These are phyloP conservation scores for Backusella tuberculispora DNA, from an alignment of 192 early-diverging fungal genomes.

Conservation along the genomic window DNA sequence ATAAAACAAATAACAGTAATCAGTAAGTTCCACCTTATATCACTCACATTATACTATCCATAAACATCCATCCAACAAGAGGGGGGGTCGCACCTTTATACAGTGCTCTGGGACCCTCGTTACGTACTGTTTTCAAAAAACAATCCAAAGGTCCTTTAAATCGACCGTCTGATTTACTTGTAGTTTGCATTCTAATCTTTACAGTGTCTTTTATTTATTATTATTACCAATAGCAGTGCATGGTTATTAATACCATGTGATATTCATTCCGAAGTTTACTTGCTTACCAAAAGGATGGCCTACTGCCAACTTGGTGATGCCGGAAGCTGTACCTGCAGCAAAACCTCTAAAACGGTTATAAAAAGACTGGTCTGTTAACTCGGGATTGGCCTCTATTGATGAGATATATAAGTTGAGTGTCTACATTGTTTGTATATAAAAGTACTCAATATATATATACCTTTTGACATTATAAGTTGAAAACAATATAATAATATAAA, in stretches of 20 bases:
- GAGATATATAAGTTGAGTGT: not conserved
- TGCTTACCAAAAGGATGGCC: conserved; percentile 78
- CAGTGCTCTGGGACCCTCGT: conserved; percentile 76
- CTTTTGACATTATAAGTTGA: not conserved
- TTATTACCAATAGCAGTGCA: not conserved
- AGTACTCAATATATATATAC: not conserved
- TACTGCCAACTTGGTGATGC: conserved; percentile 77
- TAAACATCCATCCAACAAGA: conserved; percentile 87
- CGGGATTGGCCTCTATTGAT: conserved; percentile 23
- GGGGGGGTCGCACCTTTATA: conserved; percentile 96
- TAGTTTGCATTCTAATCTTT: conserved; percentile 81
- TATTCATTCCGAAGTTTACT: not conserved
- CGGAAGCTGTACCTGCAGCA: conserved; percentile 71
- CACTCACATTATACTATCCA: conserved; percentile 75
- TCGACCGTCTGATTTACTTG: conserved; percentile 61
- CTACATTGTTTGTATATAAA: not conserved
- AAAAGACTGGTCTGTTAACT: conserved; percentile 28
- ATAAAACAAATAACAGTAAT: not conserved
- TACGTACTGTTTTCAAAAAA: conserved; percentile 62
- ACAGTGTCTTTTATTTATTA: conserved; percentile 59
- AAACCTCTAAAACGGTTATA: conserved; percentile 63
- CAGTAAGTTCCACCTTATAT: not conserved
- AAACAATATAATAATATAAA: not conserved
- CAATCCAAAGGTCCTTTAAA: conserved; percentile 78
- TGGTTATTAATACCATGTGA: not conserved